These are phyloP conservation scores for Claviceps maximensis DNA, from an alignment of 2,329 filamentous ascomycete genomes.

Conservation along the genomic window DNA sequence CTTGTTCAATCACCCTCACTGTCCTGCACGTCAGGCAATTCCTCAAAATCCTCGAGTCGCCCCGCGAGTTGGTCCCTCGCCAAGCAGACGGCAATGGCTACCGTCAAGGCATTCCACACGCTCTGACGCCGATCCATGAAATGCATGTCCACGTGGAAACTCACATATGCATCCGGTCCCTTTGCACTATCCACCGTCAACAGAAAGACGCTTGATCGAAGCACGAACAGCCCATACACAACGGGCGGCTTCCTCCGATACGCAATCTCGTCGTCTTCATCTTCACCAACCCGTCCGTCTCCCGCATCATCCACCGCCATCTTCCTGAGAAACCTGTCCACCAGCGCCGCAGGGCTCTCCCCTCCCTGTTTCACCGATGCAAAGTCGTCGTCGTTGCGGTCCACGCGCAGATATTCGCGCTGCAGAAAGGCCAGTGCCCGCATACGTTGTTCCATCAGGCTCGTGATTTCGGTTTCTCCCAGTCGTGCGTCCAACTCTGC, in stretches of 20 bases:
- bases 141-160: constrained; percentile 28
- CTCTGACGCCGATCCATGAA: constrained; percentile 26
- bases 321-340: constrained; percentile 6
- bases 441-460: constrained; percentile 24
- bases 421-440: constrained; percentile 22
- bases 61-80: constrained; percentile 26
- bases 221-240: constrained; percentile 30
- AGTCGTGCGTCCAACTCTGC: constrained; percentile 21
- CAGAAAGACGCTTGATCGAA: constrained; percentile 25
- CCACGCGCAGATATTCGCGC: constrained; percentile 20
- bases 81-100: constrained; percentile 26
- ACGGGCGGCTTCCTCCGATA: constrained; percentile 24
- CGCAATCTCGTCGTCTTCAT: constrained; percentile 1
- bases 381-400: constrained; percentile 19
- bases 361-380: constrained; percentile 5
- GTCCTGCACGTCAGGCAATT: constrained; percentile 15
- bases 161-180: constrained; percentile 22
- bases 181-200: constrained; percentile 27
- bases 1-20: constrained; percentile 25
- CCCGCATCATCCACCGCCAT: not conserved
- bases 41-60: constrained; percentile 23
- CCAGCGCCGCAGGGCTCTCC: not conserved
- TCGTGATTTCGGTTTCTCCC: constrained; percentile 18
- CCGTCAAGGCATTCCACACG: constrained; percentile 31
- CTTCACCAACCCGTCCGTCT: constrained; percentile 1